These are phyloP conservation scores for Curvularia sp. DNA, from an alignment of 2,329 filamentous ascomycete genomes.

Conservation along the genomic window DNA sequence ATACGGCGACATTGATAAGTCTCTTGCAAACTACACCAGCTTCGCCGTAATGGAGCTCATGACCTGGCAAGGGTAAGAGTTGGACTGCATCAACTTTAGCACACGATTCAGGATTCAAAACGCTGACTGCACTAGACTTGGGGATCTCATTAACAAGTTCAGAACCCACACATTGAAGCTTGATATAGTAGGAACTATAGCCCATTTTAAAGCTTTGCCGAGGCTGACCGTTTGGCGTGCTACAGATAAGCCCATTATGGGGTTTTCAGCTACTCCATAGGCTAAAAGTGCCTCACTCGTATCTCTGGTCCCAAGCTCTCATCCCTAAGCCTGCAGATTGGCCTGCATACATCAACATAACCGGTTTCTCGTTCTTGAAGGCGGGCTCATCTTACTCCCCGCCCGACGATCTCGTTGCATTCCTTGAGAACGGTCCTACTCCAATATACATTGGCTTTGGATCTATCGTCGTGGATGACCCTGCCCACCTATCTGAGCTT, in stretches of 20 bases:
- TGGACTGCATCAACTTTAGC: not conserved
- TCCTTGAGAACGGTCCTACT: constrained; percentile 58
- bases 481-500: constrained; percentile 53
- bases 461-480: constrained; percentile 62
- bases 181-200: constrained; percentile 42
- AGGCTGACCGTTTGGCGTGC: not conserved
- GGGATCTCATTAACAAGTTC: constrained; percentile 58
- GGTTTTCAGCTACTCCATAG: constrained; percentile 50
- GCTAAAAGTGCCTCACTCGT: constrained; percentile 54
- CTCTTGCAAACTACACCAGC: constrained; percentile 54
- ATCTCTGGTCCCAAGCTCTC: constrained; percentile 55
- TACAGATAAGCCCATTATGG: constrained; percentile 41
- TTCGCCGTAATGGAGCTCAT: constrained; percentile 58
- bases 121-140: constrained; percentile 34
- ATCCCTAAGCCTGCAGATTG: constrained; percentile 37
- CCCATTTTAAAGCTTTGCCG: not conserved
- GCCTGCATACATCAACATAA: constrained; percentile 45
- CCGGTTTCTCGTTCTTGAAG: constrained; percentile 57
- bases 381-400: constrained; percentile 50
- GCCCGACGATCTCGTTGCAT: constrained; percentile 50
- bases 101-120: not conserved
- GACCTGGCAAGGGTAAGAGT: constrained; percentile 56
- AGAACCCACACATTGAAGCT: constrained; percentile 51
- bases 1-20: constrained; percentile 42
- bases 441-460: constrained; percentile 66